Percentiles rank a stretch among this genome's conserved stretches.
Conservation (phyloP, 2,329 filamentous ascomycete species). For the Fusarium verrucosum region DNA sequence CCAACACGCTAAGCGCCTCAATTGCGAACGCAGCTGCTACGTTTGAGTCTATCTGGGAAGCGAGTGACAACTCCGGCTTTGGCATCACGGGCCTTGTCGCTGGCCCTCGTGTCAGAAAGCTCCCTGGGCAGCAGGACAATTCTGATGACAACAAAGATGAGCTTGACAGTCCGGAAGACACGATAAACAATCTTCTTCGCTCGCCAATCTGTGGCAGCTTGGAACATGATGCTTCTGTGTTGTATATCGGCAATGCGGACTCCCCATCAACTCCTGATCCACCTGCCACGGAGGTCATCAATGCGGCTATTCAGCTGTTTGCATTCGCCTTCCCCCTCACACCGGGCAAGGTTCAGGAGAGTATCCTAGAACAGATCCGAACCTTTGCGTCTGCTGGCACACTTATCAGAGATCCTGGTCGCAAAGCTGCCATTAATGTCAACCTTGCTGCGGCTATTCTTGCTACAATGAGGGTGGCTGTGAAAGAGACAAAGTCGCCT, state of each 20-base stretch:
- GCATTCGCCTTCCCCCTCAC: constrained; percentile 91
- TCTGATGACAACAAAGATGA: constrained; percentile 57
- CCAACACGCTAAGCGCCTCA: constrained; percentile 85
- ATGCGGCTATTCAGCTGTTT: constrained; percentile 92
- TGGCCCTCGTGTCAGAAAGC: constrained; percentile 75
- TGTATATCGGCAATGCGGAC: constrained; percentile 69
- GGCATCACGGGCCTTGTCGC: constrained; percentile 87
- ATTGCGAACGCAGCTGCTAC: constrained; percentile 90
- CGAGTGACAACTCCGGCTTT: constrained; percentile 93
- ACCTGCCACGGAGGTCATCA: constrained; percentile 91
- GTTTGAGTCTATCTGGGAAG: constrained; percentile 95
- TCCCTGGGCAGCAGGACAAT: constrained; percentile 73
- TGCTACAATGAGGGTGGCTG: constrained; percentile 82
- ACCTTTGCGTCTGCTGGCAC: constrained; percentile 85
- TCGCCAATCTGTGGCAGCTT: constrained; percentile 83
- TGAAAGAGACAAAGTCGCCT: constrained; percentile 78
- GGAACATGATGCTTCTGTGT: constrained; percentile 86
- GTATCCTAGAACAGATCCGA: constrained; percentile 90
- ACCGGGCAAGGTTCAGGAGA: constrained; percentile 91
- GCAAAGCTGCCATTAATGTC: constrained; percentile 89
- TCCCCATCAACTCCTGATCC: constrained; percentile 71
- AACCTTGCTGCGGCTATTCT: constrained; percentile 87
- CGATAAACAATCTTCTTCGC: constrained; percentile 68
- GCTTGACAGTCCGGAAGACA: constrained; percentile 68
- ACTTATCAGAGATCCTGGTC: constrained; percentile 84